These are phyloP conservation scores for Hirschfeldia incana DNA, from an alignment of 345 rosid species.

Conservation along the genomic window DNA sequence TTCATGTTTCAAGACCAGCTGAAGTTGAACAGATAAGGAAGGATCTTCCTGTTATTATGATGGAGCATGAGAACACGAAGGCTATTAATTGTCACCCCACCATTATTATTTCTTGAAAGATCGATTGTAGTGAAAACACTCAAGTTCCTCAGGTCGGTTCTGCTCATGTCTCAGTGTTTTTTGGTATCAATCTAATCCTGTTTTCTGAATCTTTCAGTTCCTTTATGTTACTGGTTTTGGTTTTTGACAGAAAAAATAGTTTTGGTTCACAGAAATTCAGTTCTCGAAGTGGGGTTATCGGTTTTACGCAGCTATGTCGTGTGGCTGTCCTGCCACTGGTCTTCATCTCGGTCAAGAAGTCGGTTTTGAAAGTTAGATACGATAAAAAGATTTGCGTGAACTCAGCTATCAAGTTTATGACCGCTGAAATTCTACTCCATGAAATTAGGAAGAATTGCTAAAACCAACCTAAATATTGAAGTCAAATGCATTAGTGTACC, in stretches of 20 bases:
- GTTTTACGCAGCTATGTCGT: constrained; percentile 95
- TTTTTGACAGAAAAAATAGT: no score
- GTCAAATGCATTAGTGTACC: no score
- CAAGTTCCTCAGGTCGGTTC: neutral
- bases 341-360: no score
- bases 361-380: constrained; percentile 91
- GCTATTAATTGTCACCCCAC: constrained; percentile 65
- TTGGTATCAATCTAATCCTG: neutral
- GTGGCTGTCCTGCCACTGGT: no score
- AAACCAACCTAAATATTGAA: no score
- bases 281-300: constrained; percentile 65
- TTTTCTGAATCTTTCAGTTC: constrained; percentile 54
- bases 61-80: constrained; percentile 99
- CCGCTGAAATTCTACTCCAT: no score
- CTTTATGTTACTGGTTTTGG: constrained; percentile 92
- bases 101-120: constrained; percentile 82
- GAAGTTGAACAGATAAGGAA: constrained; percentile 71
- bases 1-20: constrained; percentile 70
- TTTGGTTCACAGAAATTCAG: constrained; percentile 60
- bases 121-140: constrained; percentile 41
- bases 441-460: no score
- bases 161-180: neutral
- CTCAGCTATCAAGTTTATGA: constrained; percentile 84
- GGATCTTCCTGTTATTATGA: constrained; percentile 92
- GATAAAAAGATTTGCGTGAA: constrained; percentile 74